Evolutionary conservation across 352 stramenopile species (phyloP).

Genomic region (Phytophthora vignae): DNA sequence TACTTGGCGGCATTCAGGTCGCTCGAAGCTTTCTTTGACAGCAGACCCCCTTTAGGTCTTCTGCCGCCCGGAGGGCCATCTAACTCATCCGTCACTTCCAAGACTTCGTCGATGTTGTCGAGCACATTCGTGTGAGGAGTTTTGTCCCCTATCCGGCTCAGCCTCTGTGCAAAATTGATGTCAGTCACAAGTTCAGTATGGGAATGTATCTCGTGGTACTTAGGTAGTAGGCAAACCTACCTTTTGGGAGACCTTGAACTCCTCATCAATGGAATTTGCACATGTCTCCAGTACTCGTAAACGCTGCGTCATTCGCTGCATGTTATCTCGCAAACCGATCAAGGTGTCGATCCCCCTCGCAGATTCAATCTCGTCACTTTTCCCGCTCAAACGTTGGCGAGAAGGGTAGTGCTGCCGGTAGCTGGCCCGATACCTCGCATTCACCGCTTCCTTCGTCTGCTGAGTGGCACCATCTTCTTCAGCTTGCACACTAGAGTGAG

Average conservation of each 20-base stretch:
- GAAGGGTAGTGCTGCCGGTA: constrained; percentile 30
- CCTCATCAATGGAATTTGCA: constrained; percentile 62
- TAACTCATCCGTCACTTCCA: constrained; percentile 17
- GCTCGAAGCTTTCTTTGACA: constrained; percentile 51
- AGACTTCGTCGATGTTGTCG: constrained; percentile 27
- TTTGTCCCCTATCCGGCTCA: constrained; percentile 29
- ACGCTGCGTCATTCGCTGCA: constrained; percentile 61
- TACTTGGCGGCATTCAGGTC: constrained; percentile 58
- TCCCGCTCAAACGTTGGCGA: constrained; percentile 3
- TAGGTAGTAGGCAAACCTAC: constrained; percentile 23
- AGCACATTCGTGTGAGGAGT: constrained; percentile 14
- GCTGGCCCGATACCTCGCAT: constrained; percentile 23
- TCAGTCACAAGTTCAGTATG: not conserved
- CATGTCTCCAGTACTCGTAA: constrained; percentile 55
- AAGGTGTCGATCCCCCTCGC: constrained; percentile 34
- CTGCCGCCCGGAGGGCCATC: not conserved
- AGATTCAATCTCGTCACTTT: constrained; percentile 11
- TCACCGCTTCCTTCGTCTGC: constrained; percentile 5
- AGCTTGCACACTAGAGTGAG: not conserved
- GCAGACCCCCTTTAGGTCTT: constrained; percentile 3
- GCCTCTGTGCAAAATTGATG: constrained; percentile 7
- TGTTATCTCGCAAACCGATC: constrained; percentile 48
- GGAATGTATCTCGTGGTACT: not conserved
- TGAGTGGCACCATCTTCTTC: constrained; percentile 6
- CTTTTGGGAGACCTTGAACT: constrained; percentile 63